Conservation (phyloP, 1,139 yeast genomes). For the Sugiyamaella sp. region DNA sequence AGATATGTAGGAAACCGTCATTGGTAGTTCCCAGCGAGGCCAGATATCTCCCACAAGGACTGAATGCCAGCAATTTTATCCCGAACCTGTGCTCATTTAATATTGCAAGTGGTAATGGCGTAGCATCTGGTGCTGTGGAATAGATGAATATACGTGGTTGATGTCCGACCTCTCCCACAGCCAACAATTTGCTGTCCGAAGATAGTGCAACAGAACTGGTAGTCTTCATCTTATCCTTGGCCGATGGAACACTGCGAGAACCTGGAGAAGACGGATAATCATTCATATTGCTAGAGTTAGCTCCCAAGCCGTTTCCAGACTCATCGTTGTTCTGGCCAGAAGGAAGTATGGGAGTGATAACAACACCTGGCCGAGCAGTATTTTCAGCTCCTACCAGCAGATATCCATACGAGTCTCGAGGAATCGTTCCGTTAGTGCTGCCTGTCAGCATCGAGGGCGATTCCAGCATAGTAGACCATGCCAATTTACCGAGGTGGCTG, state of each 20-base stretch:
- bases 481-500: not conserved
- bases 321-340: constrained; percentile 16
- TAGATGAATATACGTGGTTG: constrained; percentile 64
- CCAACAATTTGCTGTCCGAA: constrained; percentile 55
- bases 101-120: constrained; percentile 54
- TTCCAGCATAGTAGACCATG: constrained; percentile 13
- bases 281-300: not conserved
- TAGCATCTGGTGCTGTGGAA: constrained; percentile 53
- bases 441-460: not conserved
- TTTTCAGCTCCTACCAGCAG: constrained; percentile 8
- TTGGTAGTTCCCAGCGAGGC: constrained; percentile 64
- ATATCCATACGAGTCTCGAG: constrained; percentile 21
- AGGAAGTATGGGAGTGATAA: constrained; percentile 15
- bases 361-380: constrained; percentile 8
- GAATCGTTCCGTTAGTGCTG: not conserved
- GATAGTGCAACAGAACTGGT: constrained; percentile 60
- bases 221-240: constrained; percentile 53
- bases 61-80: constrained; percentile 55
- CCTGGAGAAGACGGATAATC: constrained; percentile 14
- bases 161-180: constrained; percentile 70
- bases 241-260: constrained; percentile 21
- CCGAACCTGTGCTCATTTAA: constrained; percentile 69
- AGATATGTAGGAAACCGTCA: constrained; percentile 66
- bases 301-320: not conserved
- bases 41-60: constrained; percentile 57